Base-by-base conservation (phyloP, 768 basidiomycete genomes). In the Amanita thiersii region DNA sequence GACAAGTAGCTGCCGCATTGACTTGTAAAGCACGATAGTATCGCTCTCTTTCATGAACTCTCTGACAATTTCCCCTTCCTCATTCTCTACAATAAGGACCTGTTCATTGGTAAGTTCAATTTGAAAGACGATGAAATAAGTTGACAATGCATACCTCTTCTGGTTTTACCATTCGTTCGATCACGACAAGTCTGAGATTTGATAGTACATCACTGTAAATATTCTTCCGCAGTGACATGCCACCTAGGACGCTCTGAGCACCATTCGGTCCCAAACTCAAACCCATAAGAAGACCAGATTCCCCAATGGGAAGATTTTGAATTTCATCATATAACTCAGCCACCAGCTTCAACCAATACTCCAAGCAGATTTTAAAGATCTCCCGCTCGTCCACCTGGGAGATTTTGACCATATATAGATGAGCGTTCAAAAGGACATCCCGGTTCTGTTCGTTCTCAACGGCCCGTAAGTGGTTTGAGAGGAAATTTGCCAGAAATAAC, bases 11-110 rank as follows among this genome's bases (percentile, higher is more conserved):
- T 97, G 92, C 52, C 94, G 83, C 93, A 99, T 97, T 25, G 85
- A 86, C 72, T 98, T 99, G 75, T 98, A 99, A 21, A 99, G 72
- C 17, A 97, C 93, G 52, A 98, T 98, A 32, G 96, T 99, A 59
- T 99, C 96, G 55, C 70, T 82, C 67, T 99, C 96, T 68, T 98
- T 89, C 90, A 97, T 89, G 63, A 97, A 97, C 61, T 99, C 96
- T 47, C 96, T 81, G 8, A 99, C 96, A 47, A 98, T 96, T 70
- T 99, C 96, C 45, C 96, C 96, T 61, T 99, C 96, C 48, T 99
- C 96, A 55, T 99, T 98, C 65, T 98, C 96, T 18, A 97, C 96
- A 50, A 98, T 93, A 36, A 99, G 70, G 5, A 98, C 93, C 92
- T 97, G 12, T 44, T 15, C 44, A 50, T 43, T 19, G 28, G 20